Evolutionary conservation across 768 basidiomycete species (phyloP).

Genomic region (Tricholoma terreum): DNA sequence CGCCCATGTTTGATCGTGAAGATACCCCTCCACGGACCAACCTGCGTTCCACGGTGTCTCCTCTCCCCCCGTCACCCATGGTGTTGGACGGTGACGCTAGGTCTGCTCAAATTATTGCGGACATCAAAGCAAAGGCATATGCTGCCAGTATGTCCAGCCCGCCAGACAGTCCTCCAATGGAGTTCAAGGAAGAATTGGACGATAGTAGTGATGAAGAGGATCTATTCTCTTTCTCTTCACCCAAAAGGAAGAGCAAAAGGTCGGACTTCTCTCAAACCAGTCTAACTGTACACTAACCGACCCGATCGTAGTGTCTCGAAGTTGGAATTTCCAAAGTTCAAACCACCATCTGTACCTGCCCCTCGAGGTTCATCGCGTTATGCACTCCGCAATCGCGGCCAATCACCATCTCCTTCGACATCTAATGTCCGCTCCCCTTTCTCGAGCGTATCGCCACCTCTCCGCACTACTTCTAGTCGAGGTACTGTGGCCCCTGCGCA

Average conservation of each 20-base stretch:
- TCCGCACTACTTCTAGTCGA: conserved; percentile 5
- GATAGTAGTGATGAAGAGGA: conserved; percentile 52
- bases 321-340: background rate
- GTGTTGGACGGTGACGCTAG: conserved; percentile 39
- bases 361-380: background rate
- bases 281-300: background rate
- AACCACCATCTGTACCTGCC: background rate
- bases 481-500: conserved; percentile 9
- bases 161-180: conserved; percentile 31
- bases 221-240: conserved; percentile 17
- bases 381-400: conserved; percentile 1
- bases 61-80: conserved; percentile 30
- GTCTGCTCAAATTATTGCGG: conserved; percentile 56
- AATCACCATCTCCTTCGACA: conserved; percentile 10
- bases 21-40: conserved; percentile 22
- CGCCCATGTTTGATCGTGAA: conserved; percentile 2
- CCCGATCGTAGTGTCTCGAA: background rate
- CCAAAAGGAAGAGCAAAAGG: conserved; percentile 10
- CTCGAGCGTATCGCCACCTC: conserved; percentile 8
- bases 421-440: conserved; percentile 3
- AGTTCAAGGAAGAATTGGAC: conserved; percentile 44
- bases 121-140: conserved; percentile 61
- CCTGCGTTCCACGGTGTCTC: conserved; percentile 9
- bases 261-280: background rate
- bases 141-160: conserved; percentile 45